A percentile compares a stretch with the other conserved stretches of the same genome.
Conservation (phyloP, 164 flowering plant species). For the Taxillus chinensis region DNA sequence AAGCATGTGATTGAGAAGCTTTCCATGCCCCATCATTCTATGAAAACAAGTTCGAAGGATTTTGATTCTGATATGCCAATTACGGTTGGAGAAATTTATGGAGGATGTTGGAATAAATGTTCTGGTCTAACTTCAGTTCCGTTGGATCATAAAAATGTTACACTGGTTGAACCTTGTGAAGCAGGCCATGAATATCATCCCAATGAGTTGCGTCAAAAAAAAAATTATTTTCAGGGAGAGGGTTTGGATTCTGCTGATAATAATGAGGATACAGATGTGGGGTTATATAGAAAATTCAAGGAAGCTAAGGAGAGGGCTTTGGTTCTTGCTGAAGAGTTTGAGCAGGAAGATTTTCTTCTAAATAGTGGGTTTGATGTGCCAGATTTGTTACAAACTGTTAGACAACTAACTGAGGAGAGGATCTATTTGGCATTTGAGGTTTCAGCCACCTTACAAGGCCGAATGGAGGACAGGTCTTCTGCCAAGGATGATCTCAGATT, state of each 20-base stretch:
- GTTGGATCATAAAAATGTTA: slow-evolving; percentile 9
- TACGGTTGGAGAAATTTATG: slow-evolving; percentile 64
- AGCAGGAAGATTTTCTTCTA: slow-evolving; percentile 34
- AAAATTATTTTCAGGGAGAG: slow-evolving; percentile 19
- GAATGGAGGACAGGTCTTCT: slow-evolving; percentile 48
- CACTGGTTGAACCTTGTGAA: slow-evolving; percentile 19
- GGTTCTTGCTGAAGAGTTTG: slow-evolving; percentile 48
- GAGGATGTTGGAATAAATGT: slow-evolving; percentile 24
- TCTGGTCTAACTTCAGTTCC: slow-evolving; percentile 23
- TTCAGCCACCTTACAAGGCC: slow-evolving; percentile 39
- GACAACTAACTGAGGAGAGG: slow-evolving; percentile 44
- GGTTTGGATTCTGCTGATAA: slow-evolving; percentile 9
- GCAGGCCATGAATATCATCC: slow-evolving; percentile 13
- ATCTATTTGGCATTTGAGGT: slow-evolving; percentile 62
- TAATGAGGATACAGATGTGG: slow-evolving; percentile 35
- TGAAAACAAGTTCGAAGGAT: slow-evolving; percentile 29
- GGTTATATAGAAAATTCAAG: slow-evolving; percentile 37
- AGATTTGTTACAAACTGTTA: slow-evolving; percentile 36
- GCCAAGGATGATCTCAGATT: slow-evolving; percentile 40
- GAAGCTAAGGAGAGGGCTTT: slow-evolving; percentile 60
- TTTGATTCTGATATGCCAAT: slow-evolving; percentile 40
- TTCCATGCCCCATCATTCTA: slow-evolving; percentile 30
- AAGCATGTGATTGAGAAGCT: slow-evolving; percentile 79
- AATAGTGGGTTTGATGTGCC: slow-evolving; percentile 29
- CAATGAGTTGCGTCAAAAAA: slow-evolving; percentile 18